These are phyloP conservation scores for Phytophthora citricola DNA, from an alignment of 352 stramenopile genomes.

Conservation along the genomic window DNA sequence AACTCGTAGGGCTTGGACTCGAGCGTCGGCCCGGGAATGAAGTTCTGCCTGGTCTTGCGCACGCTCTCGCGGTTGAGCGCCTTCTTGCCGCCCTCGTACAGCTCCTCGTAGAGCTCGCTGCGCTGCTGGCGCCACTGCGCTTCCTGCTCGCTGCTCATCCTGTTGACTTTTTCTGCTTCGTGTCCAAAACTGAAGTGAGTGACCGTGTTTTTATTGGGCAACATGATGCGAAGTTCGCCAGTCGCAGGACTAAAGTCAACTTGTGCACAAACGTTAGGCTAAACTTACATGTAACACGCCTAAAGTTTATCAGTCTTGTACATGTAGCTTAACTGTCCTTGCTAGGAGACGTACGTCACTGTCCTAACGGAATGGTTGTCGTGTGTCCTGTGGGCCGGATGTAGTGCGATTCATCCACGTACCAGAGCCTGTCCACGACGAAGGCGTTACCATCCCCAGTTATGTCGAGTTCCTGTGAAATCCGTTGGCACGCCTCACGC, in stretches of 20 bases:
- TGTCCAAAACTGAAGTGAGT: slow-evolving; percentile 30
- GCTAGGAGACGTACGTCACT: neutral
- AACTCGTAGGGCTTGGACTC: slow-evolving; percentile 61
- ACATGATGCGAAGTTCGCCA: neutral
- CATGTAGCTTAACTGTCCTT: neutral
- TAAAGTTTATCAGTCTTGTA: no score
- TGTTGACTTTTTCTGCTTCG: slow-evolving; percentile 25
- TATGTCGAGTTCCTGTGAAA: slow-evolving; percentile 43
- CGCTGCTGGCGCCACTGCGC: slow-evolving; percentile 44
- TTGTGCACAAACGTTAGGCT: no score
- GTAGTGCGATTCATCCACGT: slow-evolving; percentile 64
- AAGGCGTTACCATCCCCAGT: slow-evolving; percentile 14
- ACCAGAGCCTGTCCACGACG: slow-evolving; percentile 56
- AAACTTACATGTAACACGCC: no score
- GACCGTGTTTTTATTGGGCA: neutral
- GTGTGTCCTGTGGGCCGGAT: slow-evolving; percentile 52
- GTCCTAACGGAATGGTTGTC: slow-evolving; percentile 41
- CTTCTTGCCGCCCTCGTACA: slow-evolving; percentile 45
- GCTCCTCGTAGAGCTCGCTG: slow-evolving; percentile 47
- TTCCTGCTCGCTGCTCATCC: slow-evolving; percentile 47
- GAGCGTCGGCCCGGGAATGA: slow-evolving; percentile 43
- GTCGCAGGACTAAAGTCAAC: neutral
- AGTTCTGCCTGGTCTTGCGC: slow-evolving; percentile 45
- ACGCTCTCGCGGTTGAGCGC: slow-evolving; percentile 45
- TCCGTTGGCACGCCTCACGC: slow-evolving; percentile 40